phyloP scores from a whole-genome alignment of 176 grass and related monocot species.

The Triticum timopheevii region DNA sequence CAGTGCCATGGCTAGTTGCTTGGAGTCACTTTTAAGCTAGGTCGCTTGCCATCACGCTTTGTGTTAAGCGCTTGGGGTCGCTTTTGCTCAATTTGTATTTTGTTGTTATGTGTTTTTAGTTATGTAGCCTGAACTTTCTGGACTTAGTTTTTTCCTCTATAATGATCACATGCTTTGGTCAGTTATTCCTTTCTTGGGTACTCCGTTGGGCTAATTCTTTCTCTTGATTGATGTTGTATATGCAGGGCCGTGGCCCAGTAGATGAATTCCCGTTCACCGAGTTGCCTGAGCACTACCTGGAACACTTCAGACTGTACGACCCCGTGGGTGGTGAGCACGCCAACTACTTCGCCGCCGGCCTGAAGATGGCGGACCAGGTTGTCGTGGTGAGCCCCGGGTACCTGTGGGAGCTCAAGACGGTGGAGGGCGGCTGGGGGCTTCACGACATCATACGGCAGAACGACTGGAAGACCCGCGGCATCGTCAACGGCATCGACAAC shows the following conservation, averaged over 20 bases:
- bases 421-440: constrained; percentile 86
- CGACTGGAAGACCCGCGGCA: constrained; percentile 75
- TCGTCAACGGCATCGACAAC: constrained; percentile 92
- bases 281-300: constrained; percentile 69
- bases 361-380: constrained; percentile 79
- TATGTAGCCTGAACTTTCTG: too few species aligned
- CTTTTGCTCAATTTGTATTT: too few species aligned
- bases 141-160: too few species aligned
- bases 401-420: constrained; percentile 89
- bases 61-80: too few species aligned
- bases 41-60: too few species aligned
- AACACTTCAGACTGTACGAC: constrained; percentile 77
- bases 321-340: constrained; percentile 79
- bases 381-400: constrained; percentile 81
- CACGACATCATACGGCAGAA: constrained; percentile 72
- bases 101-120: too few species aligned
- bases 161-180: neutral
- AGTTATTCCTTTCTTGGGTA: neutral
- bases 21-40: too few species aligned
- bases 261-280: constrained; percentile 61
- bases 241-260: constrained; percentile 77
- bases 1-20: too few species aligned
- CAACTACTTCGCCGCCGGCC: constrained; percentile 80
- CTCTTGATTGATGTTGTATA: neutral
- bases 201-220: too few species aligned